Base-by-base conservation (phyloP, 1,139 yeast genomes). In the Yamadazyma buinensis region DNA sequence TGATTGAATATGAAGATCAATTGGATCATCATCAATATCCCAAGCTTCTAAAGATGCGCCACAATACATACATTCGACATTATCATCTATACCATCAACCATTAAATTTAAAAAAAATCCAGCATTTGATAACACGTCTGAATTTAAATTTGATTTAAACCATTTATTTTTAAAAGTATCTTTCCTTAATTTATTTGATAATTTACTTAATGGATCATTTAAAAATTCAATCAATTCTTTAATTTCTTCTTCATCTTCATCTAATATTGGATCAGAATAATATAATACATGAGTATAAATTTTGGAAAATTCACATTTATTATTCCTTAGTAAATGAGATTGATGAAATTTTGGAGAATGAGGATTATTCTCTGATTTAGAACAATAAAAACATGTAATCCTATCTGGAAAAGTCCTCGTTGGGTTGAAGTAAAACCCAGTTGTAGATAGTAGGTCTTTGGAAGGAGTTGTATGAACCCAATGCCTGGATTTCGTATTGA, bases 341-440 rank as follows among this genome's bases (percentile, higher is more conserved):
- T 55, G 47, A 1, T 63, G 53, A 1, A 75, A 61, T 12, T 58
- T 56, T 8, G 49, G 46, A 3, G 59, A 55, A 11, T 54, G 59
- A 5, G 52, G 55, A 15, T 54, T 50, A 1, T 57, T 57, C 40
- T 75, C 77, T 20, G 62, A 61, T 40, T 62, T 60, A 15, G 68
- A 61, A 53, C 96, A 87, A 48, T 71, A 64, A 32, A 68, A 72
- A 52, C 96, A 87, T 2, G 77, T 64, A 7, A 70, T 72, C 40
- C 72, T 72, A 52, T 64, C 77, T n/a, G 52, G 55, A 37, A 64
- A 54, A 26, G 57, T 54, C 40, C 59, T 61, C 1, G 71, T 65
- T 2, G 95, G 95, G 11, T 76, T 66, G 54, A 70, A 84, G 49
- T 68, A 80, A 54, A 86, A 85, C 1, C 96, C 96, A 19, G 76